These are phyloP conservation scores for Nakazawaea ishiwadae DNA, from an alignment of 805 yeast genomes.

Conservation along the genomic window DNA sequence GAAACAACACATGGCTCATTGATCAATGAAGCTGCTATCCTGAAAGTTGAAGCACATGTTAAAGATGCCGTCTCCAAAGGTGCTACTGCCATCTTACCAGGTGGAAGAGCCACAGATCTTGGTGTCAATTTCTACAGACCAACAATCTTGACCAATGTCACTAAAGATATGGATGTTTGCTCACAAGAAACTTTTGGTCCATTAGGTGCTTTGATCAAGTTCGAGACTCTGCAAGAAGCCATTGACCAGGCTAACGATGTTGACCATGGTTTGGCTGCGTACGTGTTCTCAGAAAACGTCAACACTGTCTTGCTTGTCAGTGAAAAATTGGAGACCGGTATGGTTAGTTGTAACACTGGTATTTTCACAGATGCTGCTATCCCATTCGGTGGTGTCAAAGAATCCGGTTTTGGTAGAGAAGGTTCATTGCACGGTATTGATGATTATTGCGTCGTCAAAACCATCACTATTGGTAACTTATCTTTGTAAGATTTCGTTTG, in stretches of 20 bases:
- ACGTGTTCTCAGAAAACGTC: slow-evolving; percentile 58
- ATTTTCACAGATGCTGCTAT: slow-evolving; percentile 60
- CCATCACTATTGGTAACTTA: slow-evolving; percentile 28
- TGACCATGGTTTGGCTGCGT: slow-evolving; percentile 74
- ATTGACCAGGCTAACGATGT: slow-evolving; percentile 57
- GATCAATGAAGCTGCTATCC: slow-evolving; percentile 57
- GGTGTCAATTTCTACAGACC: slow-evolving; percentile 66
- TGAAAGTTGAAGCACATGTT: slow-evolving; percentile 58
- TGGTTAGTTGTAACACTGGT: slow-evolving; percentile 82
- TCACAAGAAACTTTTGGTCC: slow-evolving; percentile 85
- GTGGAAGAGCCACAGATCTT: slow-evolving; percentile 44
- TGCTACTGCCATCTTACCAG: slow-evolving; percentile 62
- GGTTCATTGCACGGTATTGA: slow-evolving; percentile 74
- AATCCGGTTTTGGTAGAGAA: slow-evolving; percentile 79
- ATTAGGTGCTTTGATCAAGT: slow-evolving; percentile 64
- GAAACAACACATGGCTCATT: slow-evolving; percentile 72
- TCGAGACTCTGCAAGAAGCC: slow-evolving; percentile 61
- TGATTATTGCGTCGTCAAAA: slow-evolving; percentile 64
- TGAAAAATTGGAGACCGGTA: slow-evolving; percentile 69
- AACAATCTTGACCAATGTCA: slow-evolving; percentile 59
- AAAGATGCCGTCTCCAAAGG: slow-evolving; percentile 63
- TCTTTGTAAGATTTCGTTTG: not conserved
- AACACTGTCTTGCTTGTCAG: slow-evolving; percentile 53
- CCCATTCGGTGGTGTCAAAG: slow-evolving; percentile 76
- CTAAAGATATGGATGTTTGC: slow-evolving; percentile 50